A percentile compares a stretch with the other conserved stretches of the same genome.
phyloP scores from a whole-genome alignment of 2,329 filamentous ascomycete genomes.

The Lachnellula hyalina region DNA sequence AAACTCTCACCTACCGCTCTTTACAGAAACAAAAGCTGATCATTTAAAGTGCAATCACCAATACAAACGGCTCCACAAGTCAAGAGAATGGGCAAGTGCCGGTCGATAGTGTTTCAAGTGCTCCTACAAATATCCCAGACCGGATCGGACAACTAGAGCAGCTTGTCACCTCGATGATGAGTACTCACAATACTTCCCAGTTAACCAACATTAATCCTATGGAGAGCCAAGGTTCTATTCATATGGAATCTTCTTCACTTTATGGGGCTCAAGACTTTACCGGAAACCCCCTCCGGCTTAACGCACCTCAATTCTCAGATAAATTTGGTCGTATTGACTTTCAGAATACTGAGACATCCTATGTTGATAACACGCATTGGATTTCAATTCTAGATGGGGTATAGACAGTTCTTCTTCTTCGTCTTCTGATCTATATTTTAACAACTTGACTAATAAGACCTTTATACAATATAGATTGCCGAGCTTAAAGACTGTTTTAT shows the following conservation, averaged over 20 bases:
- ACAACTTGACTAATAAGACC: not conserved
- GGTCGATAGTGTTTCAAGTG: too few species aligned
- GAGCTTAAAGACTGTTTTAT: not conserved
- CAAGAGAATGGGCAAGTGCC: not conserved
- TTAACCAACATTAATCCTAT: not conserved
- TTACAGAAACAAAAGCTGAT: too few species aligned
- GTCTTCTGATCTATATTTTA: not conserved
- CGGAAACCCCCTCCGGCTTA: slow-evolving; percentile 19
- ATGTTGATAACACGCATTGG: not conserved
- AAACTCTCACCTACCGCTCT: too few species aligned
- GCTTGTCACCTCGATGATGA: not conserved
- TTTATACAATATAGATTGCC: not conserved
- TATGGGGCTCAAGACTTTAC: too few species aligned
- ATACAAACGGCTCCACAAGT: too few species aligned
- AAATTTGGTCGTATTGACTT: not conserved
- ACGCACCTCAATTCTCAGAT: slow-evolving; percentile 14
- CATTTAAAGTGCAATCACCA: too few species aligned
- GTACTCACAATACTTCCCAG: not conserved
- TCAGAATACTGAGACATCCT: not conserved
- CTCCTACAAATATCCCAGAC: too few species aligned
- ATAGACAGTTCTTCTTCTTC: not conserved
- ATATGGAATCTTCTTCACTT: too few species aligned
- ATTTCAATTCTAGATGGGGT: not conserved
- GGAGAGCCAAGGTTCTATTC: too few species aligned
- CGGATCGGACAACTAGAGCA: not conserved